Percentiles rank a stretch among this genome's conserved stretches.
Evolutionary conservation across 768 basidiomycete genomes (phyloP).

Genomic region (Boletus edulis): DNA sequence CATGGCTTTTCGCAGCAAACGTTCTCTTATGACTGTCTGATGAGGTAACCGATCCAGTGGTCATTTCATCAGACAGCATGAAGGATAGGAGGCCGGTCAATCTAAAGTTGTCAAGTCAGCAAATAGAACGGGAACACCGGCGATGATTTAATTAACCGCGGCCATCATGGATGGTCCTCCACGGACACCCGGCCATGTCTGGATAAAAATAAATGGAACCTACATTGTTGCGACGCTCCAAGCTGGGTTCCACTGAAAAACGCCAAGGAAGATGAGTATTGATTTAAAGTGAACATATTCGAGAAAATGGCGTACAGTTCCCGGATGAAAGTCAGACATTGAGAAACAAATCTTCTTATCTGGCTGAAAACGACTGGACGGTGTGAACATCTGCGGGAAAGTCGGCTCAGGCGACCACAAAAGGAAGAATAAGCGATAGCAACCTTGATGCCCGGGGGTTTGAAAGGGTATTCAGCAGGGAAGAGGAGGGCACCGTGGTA

Average conservation of each 20-base stretch:
- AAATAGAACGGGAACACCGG: conserved; percentile 4
- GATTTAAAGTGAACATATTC: not conserved
- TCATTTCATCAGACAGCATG: conserved; percentile 96
- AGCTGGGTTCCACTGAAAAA: conserved; percentile 83
- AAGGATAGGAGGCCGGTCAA: conserved; percentile 91
- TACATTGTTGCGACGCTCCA: conserved; percentile 96
- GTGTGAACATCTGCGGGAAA: conserved; percentile 77
- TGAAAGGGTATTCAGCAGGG: conserved; percentile 94
- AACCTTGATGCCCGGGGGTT: conserved; percentile 95
- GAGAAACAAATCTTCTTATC: conserved; percentile 98
- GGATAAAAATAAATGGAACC: conserved; percentile 30
- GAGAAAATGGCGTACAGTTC: conserved; percentile 58
- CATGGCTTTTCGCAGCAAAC: conserved; percentile 78
- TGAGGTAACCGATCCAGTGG: conserved; percentile 87
- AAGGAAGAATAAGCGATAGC: conserved; percentile 12
- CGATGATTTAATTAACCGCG: conserved; percentile 12
- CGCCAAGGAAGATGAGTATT: not conserved
- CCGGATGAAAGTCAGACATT: conserved; percentile 95
- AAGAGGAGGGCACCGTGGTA: conserved; percentile 93
- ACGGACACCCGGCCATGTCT: conserved; percentile 3
- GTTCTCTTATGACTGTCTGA: conserved; percentile 73
- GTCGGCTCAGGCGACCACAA: conserved; percentile 7
- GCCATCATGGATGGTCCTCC: conserved; percentile 9
- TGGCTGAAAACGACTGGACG: conserved; percentile 86
- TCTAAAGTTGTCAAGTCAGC: conserved; percentile 40